These are phyloP conservation scores for Pestalotiopsis sp. DNA, from an alignment of 2,329 filamentous ascomycete genomes.

Conservation along the genomic window DNA sequence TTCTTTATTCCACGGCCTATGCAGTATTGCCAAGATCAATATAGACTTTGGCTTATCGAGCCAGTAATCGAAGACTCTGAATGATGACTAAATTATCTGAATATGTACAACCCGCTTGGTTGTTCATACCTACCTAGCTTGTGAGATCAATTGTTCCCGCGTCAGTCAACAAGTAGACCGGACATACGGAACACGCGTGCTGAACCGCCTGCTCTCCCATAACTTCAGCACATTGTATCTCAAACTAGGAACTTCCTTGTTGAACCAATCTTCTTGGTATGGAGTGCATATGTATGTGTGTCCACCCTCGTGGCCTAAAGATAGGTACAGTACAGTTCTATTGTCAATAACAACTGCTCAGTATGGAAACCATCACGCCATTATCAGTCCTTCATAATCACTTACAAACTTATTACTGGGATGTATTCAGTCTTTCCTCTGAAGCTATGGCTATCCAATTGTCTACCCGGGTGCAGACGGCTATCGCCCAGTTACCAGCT, in stretches of 20 bases:
- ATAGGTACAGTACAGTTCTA: neutral
- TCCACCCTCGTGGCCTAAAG: neutral
- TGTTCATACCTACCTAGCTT: neutral
- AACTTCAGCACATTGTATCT: neutral
- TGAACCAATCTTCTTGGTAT: neutral
- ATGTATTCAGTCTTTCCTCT: neutral
- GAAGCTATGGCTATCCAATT: neutral
- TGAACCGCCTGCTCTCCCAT: neutral
- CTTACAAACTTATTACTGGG: neutral
- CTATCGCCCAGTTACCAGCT: neutral
- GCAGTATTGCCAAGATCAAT: too few species aligned
- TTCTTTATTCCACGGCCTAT: too few species aligned
- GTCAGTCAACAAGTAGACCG: neutral
- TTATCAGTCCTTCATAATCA: neutral
- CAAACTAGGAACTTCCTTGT: neutral
- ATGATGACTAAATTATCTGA: neutral
- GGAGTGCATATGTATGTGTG: neutral
- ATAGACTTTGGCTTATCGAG: too few species aligned
- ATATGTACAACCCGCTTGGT: neutral
- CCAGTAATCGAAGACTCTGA: too few species aligned
- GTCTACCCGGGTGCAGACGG: neutral
- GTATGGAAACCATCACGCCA: neutral
- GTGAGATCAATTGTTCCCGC: neutral
- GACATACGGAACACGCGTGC: neutral
- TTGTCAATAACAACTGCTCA: neutral